Evolutionary conservation across 179 eudicot genomes (phyloP), one percentile per base, ranked within the genome.

Genomic region (Spinacia oleracea): DNA sequence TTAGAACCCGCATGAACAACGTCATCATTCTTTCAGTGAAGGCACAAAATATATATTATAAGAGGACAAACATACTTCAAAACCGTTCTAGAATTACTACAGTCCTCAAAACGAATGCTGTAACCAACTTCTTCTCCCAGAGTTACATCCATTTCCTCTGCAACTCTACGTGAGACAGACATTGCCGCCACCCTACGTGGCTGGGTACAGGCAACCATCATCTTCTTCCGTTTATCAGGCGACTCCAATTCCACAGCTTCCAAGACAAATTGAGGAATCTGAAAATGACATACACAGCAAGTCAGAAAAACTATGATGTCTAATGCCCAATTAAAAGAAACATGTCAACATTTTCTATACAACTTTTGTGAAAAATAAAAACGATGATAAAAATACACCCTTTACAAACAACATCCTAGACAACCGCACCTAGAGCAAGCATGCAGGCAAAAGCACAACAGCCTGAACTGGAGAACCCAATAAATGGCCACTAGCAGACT

Each of bases 111-210:
- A 64, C 99, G 94, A 62, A 96, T 93, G 82, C 98, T 96, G 70
- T 91, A 96, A 84, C 99, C 99, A 66, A 96, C 99, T 90, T 96
- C 98, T 80, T 91, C 98, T 70, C 99, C 99, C 70, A 93, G 89
- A 9, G 92, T 87, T 6, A 96, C 99, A 82, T 96, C 99, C 98
- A 96, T 96, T 83, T 96, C 99, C 81, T 96, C 99, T 51, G 99
- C 89, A 81, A 96, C 99, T 78, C 99, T 87, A 15, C 99, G 92
- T 50, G 99, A 93, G 42, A 96, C 99, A 32, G 99, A 96, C 98
- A 96, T 96, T 51, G 99, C 99, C 58, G 99, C 99, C 82, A 96
- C 99, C 85, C 99, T 90, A 63, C 98, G 91, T 23, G 99, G 99
- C 81, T 93, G 99, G 10, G 99, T 96, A 84, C 99, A 96, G 20